Conservation (phyloP, 352 stramenopile genomes). For the Pythium apleroticum region DNA sequence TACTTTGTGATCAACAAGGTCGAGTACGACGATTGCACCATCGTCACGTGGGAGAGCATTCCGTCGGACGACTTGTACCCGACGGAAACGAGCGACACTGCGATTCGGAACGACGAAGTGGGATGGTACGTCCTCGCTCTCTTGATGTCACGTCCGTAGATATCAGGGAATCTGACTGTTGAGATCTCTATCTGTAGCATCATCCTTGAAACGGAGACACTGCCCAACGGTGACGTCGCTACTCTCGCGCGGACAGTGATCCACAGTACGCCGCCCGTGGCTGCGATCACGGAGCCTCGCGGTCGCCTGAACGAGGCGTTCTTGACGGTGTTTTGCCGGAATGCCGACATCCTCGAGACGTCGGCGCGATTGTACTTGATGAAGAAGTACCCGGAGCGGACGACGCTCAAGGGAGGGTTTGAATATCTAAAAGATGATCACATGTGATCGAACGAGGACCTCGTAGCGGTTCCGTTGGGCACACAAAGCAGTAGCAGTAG, state of each 20-base stretch:
- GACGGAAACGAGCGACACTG: constrained; percentile 52
- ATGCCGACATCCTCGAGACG: constrained; percentile 67
- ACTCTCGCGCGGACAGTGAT: constrained; percentile 69
- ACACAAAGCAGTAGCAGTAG: neutral
- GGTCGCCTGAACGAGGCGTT: constrained; percentile 79
- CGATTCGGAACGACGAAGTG: constrained; percentile 75
- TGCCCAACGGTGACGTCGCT: constrained; percentile 48
- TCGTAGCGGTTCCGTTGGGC: neutral
- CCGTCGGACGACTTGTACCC: constrained; percentile 67
- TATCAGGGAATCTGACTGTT: neutral
- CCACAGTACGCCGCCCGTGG: constrained; percentile 64
- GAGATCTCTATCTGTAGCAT: constrained; percentile 36
- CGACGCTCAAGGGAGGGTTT: constrained; percentile 25
- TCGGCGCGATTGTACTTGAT: constrained; percentile 58
- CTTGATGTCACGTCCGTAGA: neutral
- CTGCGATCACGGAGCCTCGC: constrained; percentile 61
- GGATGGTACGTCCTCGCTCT: constrained; percentile 51
- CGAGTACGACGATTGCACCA: constrained; percentile 51
- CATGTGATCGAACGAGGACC: constrained; percentile 15
- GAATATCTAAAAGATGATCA: constrained; percentile 18
- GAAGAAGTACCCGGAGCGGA: constrained; percentile 48
- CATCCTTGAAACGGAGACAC: constrained; percentile 56
- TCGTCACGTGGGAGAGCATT: constrained; percentile 76
- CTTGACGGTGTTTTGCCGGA: constrained; percentile 75
- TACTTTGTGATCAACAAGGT: constrained; percentile 72